Base-by-base conservation (phyloP, 768 basidiomycete species). In the Galerina sulciceps region DNA sequence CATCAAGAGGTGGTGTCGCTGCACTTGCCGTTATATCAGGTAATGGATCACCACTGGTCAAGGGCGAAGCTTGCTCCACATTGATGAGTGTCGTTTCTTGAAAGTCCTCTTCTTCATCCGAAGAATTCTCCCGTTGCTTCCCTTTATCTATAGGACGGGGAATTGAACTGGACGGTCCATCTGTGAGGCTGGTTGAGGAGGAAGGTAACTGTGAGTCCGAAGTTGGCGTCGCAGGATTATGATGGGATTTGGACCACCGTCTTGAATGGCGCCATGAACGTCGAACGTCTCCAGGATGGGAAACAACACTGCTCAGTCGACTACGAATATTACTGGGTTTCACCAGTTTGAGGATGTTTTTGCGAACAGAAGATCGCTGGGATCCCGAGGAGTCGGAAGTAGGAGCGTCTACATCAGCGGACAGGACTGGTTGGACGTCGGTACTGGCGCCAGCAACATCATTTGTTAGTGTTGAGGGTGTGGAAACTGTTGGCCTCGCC, bases 201-300 rank as follows among this genome's bases (percentile, higher is more conserved):
- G 60, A 56, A 15, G 61, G 38, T 17, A 61, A 47, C 22, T 40
- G 34, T 3, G 56, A 22, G 6, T 58, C 55, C 48, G 13, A 38
- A 36, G 37, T 35, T 45, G 38, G 60, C 38, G 57, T 57, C 1
- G 61, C 47, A 23, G 65, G 57, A 36, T 67, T 60, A 23, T 56
- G 62, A 45, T 62, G 71, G 10, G 71, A 61, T 58, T 71, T 75
- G 11, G 75, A 77, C 64, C 72, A 75, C 38, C 77, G 71, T 49
- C 65, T 71, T 9, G 69, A 66, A 48, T 64, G 60, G 23, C 69
- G 65, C 72, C 70, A 69, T 45, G 65, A 62, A 46, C 66, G 53
- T 40, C 60, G 51, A 8, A 50, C 38, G 45, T 69, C 67, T 26
- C 55, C 55, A 8, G 60, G 53, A 15, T 34, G 55, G 15, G 63